phyloP scores from a whole-genome alignment of 169 alveolate species.

The Eimeria acervulina region DNA sequence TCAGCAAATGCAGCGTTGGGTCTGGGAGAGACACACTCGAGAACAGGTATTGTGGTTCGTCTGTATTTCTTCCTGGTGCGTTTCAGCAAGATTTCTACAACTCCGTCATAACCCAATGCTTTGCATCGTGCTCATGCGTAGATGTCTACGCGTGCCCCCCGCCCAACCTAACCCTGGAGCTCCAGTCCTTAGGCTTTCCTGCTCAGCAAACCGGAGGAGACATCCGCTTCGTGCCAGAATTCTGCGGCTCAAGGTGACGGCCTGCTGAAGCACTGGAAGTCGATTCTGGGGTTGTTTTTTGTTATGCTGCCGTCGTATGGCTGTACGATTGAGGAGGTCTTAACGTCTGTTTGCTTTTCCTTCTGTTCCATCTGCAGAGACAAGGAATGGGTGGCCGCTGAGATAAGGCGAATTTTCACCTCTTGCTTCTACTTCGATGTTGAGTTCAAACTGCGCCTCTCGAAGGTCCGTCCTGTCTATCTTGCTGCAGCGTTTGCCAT shows the following conservation, averaged over 20 bases:
- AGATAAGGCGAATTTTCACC: conserved; percentile 60
- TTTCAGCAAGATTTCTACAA: conserved; percentile 70
- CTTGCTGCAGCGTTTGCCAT: background rate
- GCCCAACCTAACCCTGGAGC: conserved; percentile 50
- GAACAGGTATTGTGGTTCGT: background rate
- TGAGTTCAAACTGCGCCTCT: conserved; percentile 64
- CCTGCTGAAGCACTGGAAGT: background rate
- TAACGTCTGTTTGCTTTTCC: background rate
- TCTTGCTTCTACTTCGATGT: conserved; percentile 70
- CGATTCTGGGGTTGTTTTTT: background rate
- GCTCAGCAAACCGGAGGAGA: conserved; percentile 74
- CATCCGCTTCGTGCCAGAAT: conserved; percentile 64
- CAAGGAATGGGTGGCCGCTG: conserved; percentile 75
- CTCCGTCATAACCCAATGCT: conserved; percentile 43
- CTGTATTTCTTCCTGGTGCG: background rate
- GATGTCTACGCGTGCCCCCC: conserved; percentile 70
- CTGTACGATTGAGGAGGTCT: background rate
- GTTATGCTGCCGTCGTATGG: background rate
- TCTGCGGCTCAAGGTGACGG: conserved; percentile 56
- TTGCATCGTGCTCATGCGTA: conserved; percentile 50
- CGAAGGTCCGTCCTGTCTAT: conserved; percentile 25
- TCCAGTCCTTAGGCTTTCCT: conserved; percentile 50
- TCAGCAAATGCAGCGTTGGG: background rate
- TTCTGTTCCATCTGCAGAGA: conserved; percentile 29
- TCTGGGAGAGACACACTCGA: background rate